Base-by-base conservation (phyloP, 2,329 filamentous ascomycete genomes). In the Aspergillus ruber region DNA sequence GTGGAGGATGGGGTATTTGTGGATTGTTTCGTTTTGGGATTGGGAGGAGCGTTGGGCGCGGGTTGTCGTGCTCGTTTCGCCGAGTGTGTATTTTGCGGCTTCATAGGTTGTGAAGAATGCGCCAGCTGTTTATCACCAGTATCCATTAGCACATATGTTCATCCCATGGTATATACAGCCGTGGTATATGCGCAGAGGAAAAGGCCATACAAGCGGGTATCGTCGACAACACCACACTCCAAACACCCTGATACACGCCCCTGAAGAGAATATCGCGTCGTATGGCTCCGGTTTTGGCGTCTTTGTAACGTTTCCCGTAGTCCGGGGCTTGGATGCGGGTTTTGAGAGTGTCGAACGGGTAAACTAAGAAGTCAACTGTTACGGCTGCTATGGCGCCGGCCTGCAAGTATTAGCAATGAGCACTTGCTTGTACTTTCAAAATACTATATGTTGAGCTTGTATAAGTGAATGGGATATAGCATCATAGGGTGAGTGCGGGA, bases 71-170 rank as follows among this genome's bases (percentile, higher is more conserved):
- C 73, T 72, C 2, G 79, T 73, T 39, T 75, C 76, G 13, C 75
- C 74, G 1, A 94, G 75, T 2, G 80, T 66, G 3, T 73, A 70
- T 67, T 94, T 95, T 17, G 83, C 75, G 41, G 77, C 82, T 70
- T 95, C 90, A 66, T 95, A 95, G 1, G 87, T 90, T 2, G 86
- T 90, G 69, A 95, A 95, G 74, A 95, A 95, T 9, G 88, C 77
- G 50, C 88, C 89, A 44, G 89, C 86, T 86, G 55, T 43, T 15
- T 9, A 13, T 29, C 10, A 10, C 4, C 23, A 25, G 12, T 10
- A 10, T 29, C 17, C 3, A 18, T 18, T 6, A 18, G 15, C 15
- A n/a, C 23, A 43, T 35, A 25, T 42, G 6, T 42, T n/a, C 13
- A 7, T 9, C 3, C 21, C 9, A 9, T 39, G 17, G 36, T 18